phyloP scores from a whole-genome alignment of 116 monocot genomes.

The Trichopus zeylanicus region DNA sequence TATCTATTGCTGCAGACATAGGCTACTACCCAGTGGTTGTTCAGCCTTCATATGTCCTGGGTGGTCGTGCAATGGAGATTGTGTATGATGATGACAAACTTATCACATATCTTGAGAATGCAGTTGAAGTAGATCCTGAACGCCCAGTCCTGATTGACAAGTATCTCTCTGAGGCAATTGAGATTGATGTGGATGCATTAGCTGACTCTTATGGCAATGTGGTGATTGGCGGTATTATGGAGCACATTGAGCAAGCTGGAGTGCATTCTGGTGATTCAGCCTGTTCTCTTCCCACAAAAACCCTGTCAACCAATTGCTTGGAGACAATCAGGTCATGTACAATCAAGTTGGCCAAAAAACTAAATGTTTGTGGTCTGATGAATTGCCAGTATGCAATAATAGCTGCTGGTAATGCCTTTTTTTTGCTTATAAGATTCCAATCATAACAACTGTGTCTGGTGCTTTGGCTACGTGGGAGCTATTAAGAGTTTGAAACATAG shows the following conservation, averaged over 20 bases:
- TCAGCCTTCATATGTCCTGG: slow-evolving; percentile 88
- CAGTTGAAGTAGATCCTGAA: slow-evolving; percentile 90
- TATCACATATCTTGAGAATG: slow-evolving; percentile 70
- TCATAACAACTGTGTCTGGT: slow-evolving; percentile 89
- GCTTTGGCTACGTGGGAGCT: slow-evolving; percentile 77
- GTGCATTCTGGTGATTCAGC: slow-evolving; percentile 98
- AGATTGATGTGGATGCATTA: slow-evolving; percentile 94
- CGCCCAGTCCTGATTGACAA: slow-evolving; percentile 83
- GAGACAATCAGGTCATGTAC: slow-evolving; percentile 80
- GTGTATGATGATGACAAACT: slow-evolving; percentile 87
- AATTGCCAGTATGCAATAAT: slow-evolving; percentile 97
- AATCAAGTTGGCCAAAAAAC: slow-evolving; percentile 51
- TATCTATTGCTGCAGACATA: slow-evolving; percentile 55
- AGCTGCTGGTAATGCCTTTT: slow-evolving; percentile 56
- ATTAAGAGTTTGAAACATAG: slow-evolving; percentile 68
- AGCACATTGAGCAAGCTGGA: slow-evolving; percentile 99
- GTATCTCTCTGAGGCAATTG: slow-evolving; percentile 79
- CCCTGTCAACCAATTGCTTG: slow-evolving; percentile 47
- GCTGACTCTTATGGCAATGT: slow-evolving; percentile 70
- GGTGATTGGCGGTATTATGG: slow-evolving; percentile 98
- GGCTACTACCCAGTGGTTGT: slow-evolving; percentile 98
- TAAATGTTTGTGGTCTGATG: slow-evolving; percentile 90
- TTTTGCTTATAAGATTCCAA: slow-evolving; percentile 83
- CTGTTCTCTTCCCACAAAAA: slow-evolving; percentile 85
- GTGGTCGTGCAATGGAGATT: slow-evolving; percentile 96